Percentiles rank a stretch among this genome's conserved stretches.
Conservation (phyloP, 352 stramenopile genomes). For the Globisporangium middletonii region DNA sequence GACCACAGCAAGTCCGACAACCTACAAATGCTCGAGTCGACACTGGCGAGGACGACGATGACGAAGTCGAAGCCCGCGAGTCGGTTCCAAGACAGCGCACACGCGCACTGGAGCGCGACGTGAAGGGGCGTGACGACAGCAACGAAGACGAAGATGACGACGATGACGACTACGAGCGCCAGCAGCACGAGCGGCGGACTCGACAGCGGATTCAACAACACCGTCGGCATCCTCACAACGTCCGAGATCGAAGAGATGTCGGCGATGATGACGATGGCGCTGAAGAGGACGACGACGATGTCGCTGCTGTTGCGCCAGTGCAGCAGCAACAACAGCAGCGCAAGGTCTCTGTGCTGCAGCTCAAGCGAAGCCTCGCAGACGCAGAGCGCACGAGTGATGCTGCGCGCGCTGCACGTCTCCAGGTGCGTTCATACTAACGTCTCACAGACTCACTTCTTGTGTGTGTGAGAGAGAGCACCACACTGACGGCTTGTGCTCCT, state of each 20-base stretch:
- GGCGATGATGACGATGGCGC: conserved; percentile 10
- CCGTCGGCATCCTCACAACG: background rate
- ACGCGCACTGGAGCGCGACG: too few species aligned
- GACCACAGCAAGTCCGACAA: background rate
- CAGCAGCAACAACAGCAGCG: conserved; percentile 11
- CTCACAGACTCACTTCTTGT: background rate
- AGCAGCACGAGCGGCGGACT: conserved; percentile 1
- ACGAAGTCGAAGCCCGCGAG: background rate
- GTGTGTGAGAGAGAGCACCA: background rate
- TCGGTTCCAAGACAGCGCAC: background rate
- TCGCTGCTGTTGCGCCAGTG: background rate
- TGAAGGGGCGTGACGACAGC: background rate
- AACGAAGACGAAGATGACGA: background rate
- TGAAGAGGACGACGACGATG: background rate
- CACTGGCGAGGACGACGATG: background rate
- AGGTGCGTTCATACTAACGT: conserved; percentile 17
- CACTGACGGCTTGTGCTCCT: background rate
- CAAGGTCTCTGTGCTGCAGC: conserved; percentile 26
- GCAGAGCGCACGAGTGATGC: conserved; percentile 32
- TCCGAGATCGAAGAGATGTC: background rate
- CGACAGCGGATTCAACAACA: conserved; percentile 17
- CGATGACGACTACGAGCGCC: background rate
- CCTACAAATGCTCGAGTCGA: background rate
- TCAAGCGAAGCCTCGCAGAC: conserved; percentile 37
- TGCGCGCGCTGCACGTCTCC: conserved; percentile 23